phyloP scores from a whole-genome alignment of 257 asterid species.

The Ballota nigra region DNA sequence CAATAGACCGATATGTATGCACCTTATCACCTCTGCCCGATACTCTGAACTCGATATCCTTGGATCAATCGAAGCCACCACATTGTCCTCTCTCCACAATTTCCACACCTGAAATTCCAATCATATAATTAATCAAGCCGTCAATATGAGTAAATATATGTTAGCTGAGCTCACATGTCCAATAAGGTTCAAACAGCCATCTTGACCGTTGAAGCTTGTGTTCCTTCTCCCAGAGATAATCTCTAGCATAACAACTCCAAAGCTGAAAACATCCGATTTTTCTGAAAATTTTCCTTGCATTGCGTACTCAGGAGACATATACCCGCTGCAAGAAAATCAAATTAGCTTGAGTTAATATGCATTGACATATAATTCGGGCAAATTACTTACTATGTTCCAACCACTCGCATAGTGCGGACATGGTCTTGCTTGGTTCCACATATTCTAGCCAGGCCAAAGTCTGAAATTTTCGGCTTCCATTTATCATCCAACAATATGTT shows the following conservation, averaged over 20 bases:
- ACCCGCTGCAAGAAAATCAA: slow-evolving; percentile 9
- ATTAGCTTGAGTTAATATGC: not conserved
- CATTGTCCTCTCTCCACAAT: slow-evolving; percentile 31
- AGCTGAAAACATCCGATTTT: not conserved
- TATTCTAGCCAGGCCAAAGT: slow-evolving; percentile 56
- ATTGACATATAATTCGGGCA: not conserved
- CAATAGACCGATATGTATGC: slow-evolving; percentile 21
- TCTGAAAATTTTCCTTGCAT: slow-evolving; percentile 7
- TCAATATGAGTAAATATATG: not conserved
- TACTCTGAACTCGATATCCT: slow-evolving; percentile 15
- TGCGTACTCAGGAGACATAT: slow-evolving; percentile 3
- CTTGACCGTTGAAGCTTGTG: slow-evolving; percentile 26
- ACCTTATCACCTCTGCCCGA: slow-evolving; percentile 32
- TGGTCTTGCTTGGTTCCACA: slow-evolving; percentile 8
- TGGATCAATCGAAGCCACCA: slow-evolving; percentile 24
- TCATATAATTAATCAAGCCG: not conserved
- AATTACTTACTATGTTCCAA: slow-evolving; percentile 5
- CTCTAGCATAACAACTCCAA: slow-evolving; percentile 11
- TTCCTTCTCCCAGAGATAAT: slow-evolving; percentile 43
- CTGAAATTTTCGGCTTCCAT: slow-evolving; percentile 47
- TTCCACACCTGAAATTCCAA: slow-evolving; percentile 4
- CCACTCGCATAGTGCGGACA: slow-evolving; percentile 5
- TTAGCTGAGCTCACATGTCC: slow-evolving; percentile 40
- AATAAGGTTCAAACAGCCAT: not conserved
- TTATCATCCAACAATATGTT: slow-evolving; percentile 7